Evolutionary conservation across 129 eudicot species (phyloP).

Genomic region (sunflower (Helianthus annuus)): HanXRQr2.0-SUNRISE NC_035443.2:50719253-50719752

Average conservation of each 20-base stretch:
- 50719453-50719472: not conserved
- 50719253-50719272: not conserved
- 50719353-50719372: too few species aligned
- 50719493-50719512: constrained; percentile 62
- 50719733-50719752: too few species aligned
- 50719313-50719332: not conserved
- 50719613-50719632: not conserved
- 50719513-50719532: constrained; percentile 95
- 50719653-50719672: too few species aligned
- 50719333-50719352: too few species aligned
- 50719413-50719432: not conserved
- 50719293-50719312: not conserved
- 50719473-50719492: not conserved
- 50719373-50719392: too few species aligned
- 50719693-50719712: too few species aligned
- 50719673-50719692: too few species aligned
- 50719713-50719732: too few species aligned
- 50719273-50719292: too few species aligned
- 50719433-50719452: not conserved
- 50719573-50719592: too few species aligned
- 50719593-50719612: constrained; percentile 6
- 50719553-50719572: constrained; percentile 12
- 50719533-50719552: constrained; percentile 83
- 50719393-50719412: not conserved
- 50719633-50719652: constrained; percentile 24